These are phyloP conservation scores for Tanozyma kutaoensis DNA, from an alignment of 805 yeast genomes.

Conservation along the genomic window DNA sequence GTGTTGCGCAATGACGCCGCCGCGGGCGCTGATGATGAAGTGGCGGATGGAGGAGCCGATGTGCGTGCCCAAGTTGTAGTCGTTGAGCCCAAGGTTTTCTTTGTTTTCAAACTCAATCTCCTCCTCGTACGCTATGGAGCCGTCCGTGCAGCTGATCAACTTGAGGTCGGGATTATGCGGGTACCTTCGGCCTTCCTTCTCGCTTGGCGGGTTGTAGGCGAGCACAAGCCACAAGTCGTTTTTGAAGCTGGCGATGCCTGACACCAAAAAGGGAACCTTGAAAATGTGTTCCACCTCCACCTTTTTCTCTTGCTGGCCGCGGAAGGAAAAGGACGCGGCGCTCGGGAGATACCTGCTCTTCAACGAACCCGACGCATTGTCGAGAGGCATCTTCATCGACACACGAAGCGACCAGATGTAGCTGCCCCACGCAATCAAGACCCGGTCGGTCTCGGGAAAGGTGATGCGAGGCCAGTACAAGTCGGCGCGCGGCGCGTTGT, in stretches of 20 bases:
- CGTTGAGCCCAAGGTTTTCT: conserved; percentile 60
- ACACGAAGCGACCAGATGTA: conserved; percentile 60
- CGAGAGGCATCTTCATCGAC: conserved; percentile 1
- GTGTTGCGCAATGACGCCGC: conserved; percentile 65
- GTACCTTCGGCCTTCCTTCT: conserved; percentile 7
- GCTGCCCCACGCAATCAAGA: conserved; percentile 75
- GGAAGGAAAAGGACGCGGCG: conserved; percentile 40
- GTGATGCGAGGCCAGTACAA: conserved; percentile 73
- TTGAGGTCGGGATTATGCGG: conserved; percentile 61
- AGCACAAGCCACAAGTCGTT: conserved; percentile 57
- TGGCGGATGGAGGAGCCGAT: conserved; percentile 34
- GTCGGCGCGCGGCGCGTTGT: conserved; percentile 51
- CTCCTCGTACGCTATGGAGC: conserved; percentile 68
- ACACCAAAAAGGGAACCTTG: conserved; percentile 41
- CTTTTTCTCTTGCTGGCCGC: conserved; percentile 26
- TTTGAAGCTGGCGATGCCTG: conserved; percentile 68
- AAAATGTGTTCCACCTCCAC: conserved; percentile 35
- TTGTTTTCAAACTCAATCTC: conserved; percentile 50
- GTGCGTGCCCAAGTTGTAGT: conserved; percentile 53
- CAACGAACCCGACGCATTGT: conserved; percentile 7
- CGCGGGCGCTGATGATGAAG: conserved; percentile 67
- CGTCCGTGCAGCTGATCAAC: conserved; percentile 48
- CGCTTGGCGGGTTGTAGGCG: conserved; percentile 32
- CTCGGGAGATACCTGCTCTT: conserved; percentile 32
- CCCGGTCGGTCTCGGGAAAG: conserved; percentile 48